Evolutionary conservation across 306 rosid species (phyloP).

Genomic region (Alnus glutinosa): DNA sequence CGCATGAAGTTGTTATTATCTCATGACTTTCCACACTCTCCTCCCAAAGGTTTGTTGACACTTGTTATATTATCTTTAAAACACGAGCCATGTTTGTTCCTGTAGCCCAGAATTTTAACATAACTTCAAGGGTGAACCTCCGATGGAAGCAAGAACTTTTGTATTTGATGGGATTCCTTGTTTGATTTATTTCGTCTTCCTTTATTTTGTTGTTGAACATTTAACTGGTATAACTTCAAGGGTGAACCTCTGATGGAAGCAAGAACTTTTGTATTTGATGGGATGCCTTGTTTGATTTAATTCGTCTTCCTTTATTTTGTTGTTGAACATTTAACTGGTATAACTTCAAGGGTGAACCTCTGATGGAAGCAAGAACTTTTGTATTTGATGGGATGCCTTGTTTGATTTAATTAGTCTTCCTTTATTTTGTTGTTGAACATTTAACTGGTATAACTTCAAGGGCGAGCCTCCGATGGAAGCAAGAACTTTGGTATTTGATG

Average conservation of each 20-base stretch:
- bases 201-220: no score
- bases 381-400: conserved; percentile 2
- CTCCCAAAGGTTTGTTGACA: conserved; percentile 78
- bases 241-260: no score
- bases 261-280: no score
- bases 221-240: no score
- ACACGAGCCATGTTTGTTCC: background rate
- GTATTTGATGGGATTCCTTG: no score
- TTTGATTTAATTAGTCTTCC: background rate
- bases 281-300: no score
- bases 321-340: no score
- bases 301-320: no score
- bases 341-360: background rate
- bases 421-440: no score
- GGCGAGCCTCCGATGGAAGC: background rate
- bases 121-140: no score
- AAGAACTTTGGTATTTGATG: background rate
- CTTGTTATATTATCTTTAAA: background rate
- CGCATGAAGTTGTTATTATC: conserved; percentile 92
- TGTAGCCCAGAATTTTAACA: background rate
- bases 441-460: background rate
- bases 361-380: background rate
- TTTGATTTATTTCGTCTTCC: no score
- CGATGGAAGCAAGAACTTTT: no score
- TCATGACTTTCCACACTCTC: conserved; percentile 83